These are phyloP conservation scores for Rutstroemia sp. DNA, from an alignment of 2,329 filamentous ascomycete species.

Conservation along the genomic window DNA sequence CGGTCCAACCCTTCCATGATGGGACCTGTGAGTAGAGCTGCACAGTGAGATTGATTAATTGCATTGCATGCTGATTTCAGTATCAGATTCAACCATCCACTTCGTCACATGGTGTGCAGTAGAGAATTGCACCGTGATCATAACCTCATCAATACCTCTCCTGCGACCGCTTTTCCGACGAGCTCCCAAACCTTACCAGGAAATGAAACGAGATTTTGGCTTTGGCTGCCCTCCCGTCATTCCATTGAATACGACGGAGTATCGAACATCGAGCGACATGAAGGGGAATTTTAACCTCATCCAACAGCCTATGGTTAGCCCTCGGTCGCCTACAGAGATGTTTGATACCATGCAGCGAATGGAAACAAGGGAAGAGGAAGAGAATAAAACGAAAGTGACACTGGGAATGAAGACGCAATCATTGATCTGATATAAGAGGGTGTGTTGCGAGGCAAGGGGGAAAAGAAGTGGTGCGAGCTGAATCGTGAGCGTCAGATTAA, in stretches of 20 bases:
- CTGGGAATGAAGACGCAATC: no score
- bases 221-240: not conserved
- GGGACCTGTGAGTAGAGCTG: not conserved
- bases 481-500: no score
- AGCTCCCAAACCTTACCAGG: not conserved
- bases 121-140: constrained; percentile 5
- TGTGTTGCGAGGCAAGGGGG: no score
- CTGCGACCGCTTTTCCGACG: not conserved
- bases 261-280: not conserved
- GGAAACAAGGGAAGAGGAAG: not conserved
- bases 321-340: no score
- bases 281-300: not conserved
- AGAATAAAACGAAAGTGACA: no score
- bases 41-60: not conserved
- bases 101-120: constrained; percentile 3
- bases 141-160: constrained; percentile 3
- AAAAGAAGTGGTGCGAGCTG: no score
- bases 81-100: not conserved
- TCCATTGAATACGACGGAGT: not conserved
- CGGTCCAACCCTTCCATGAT: not conserved
- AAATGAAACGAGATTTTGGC: not conserved
- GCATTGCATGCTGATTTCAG: not conserved
- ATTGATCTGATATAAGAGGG: no score
- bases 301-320: not conserved
- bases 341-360: not conserved